These are phyloP conservation scores for Amoeboaphelidium protococcarum DNA, from an alignment of 371 early-diverging fungal genomes.

Conservation along the genomic window DNA sequence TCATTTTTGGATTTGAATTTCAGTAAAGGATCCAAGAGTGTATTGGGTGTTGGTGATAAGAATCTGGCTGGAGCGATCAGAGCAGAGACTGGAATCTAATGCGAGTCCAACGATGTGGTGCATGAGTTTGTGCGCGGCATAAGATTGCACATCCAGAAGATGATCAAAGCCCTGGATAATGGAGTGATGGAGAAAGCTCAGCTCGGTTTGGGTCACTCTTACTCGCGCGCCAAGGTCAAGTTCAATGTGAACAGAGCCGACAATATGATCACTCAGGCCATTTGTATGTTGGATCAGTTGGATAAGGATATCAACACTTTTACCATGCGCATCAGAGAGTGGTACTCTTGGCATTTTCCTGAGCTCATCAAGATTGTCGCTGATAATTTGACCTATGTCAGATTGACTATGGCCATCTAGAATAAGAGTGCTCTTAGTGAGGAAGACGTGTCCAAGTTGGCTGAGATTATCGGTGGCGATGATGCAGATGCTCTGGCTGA, in stretches of 20 bases:
- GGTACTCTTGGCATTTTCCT: slow-evolving; percentile 98
- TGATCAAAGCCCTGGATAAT: slow-evolving; percentile 60
- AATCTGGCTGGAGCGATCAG: slow-evolving; percentile 72
- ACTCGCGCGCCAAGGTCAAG: slow-evolving; percentile 44
- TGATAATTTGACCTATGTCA: slow-evolving; percentile 74
- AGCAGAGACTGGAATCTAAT: slow-evolving; percentile 2
- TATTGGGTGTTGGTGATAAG: slow-evolving; percentile 79
- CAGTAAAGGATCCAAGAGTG: slow-evolving; percentile 40
- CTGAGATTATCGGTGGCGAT: slow-evolving; percentile 19
- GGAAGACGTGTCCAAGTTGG: slow-evolving; percentile 37
- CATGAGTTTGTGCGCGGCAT: slow-evolving; percentile 76
- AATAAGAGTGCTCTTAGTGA: slow-evolving; percentile 65
- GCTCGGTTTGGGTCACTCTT: slow-evolving; percentile 88
- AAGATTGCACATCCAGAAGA: slow-evolving; percentile 61
- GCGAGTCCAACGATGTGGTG: slow-evolving; percentile 19
- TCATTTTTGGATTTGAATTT: slow-evolving; percentile 80
- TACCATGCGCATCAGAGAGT: slow-evolving; percentile 73
- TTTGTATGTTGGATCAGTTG: slow-evolving; percentile 62
- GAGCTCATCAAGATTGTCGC: slow-evolving; percentile 81
- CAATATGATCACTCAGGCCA: slow-evolving; percentile 81
- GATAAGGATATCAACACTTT: slow-evolving; percentile 87
- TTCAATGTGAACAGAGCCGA: slow-evolving; percentile 42
- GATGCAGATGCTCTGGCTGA: slow-evolving; percentile 34
- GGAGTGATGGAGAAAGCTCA: slow-evolving; percentile 77
- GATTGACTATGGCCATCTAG: slow-evolving; percentile 54